Conservation (phyloP, 768 basidiomycete genomes). For the Xerocomus spinulosus region DNA sequence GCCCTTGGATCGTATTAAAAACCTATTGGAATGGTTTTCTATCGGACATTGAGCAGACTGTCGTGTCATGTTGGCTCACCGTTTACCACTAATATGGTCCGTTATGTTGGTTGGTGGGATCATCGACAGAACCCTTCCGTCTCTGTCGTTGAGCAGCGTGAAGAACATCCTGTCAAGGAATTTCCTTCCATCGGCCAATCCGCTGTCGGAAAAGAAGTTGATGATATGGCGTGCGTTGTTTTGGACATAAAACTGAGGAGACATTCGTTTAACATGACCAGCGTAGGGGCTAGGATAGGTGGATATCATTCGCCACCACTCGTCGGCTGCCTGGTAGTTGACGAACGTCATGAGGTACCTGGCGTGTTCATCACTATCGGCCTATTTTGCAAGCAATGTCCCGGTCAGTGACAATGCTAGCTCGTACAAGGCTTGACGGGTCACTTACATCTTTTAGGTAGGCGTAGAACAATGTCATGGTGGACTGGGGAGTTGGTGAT, state of each 20-base stretch:
- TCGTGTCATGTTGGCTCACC: background rate
- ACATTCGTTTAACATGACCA: background rate
- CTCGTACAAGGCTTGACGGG: background rate
- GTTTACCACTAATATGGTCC: conserved; percentile 1
- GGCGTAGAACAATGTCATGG: conserved; percentile 1
- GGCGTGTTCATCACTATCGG: background rate
- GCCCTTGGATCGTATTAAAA: background rate
- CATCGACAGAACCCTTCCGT: background rate
- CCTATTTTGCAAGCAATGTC: too few species aligned
- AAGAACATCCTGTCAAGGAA: conserved; percentile 1
- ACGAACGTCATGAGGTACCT: conserved; percentile 21
- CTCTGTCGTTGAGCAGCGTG: background rate
- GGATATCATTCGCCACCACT: conserved; percentile 24
- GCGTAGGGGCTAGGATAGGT: conserved; percentile 4
- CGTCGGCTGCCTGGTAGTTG: conserved; percentile 20
- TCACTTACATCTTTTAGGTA: conserved; percentile 1
- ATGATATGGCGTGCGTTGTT: background rate
- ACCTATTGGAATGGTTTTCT: background rate
- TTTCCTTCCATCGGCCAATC: background rate
- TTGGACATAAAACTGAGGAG: conserved; percentile 4
- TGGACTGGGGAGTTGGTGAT: background rate
- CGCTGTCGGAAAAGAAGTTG: background rate
- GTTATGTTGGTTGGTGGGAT: background rate
- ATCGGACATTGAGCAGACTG: background rate
- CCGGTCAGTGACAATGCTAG: background rate